Base-by-base conservation (phyloP, 2,329 filamentous ascomycete genomes). In the Verticillium isaacii region DNA sequence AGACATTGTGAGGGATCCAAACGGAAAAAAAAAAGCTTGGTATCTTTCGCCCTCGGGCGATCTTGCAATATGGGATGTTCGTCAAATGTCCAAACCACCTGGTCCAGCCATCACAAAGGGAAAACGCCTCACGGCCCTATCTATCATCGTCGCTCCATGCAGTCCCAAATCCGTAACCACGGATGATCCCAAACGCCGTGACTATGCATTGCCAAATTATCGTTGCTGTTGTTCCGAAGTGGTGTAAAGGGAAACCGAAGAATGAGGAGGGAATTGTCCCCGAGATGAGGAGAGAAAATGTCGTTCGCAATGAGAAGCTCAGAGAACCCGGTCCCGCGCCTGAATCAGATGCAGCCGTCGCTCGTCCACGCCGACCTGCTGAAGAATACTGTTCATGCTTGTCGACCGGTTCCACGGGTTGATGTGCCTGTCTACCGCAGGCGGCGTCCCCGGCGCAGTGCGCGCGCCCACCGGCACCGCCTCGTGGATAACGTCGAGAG, bases 281-380 rank as follows among this genome's bases (percentile, higher is more conserved):
- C 11, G 25, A 52, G 54, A 12, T 54, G 45, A 50, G n/a, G 45
- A 50, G 19, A 50, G 19, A 50, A n/a, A 50, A 56, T 23, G 4
- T 1, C 29, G 34, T 56, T 37, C 23, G 29, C 15, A 55, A 25
- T 3, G n/a, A 14, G 3, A 1, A 14, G 6, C 7, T 56, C 23
- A 71, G 32, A 68, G 65, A 66, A 75, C 65, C 63, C 73, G 68
- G 68, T 76, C 71, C 62, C 74, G 72, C 41, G 73, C 69, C 66
- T 74, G 74, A 64, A 77, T 64, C 9, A 78, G 61, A 12, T 75
- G 73, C 56, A 77, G 63, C 52, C 76, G 70, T 58, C 72, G 66
- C 34, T 66, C 64, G 5, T 65, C 64, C 3, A 58, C 50, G n/a
- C 61, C 57, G 4, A 60, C 58, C 25, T 61, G 58, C n/a, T 63